Evolutionary conservation across 192 early-diverging fungal species (phyloP).

Genomic region (Umbelopsis vinacea): DNA sequence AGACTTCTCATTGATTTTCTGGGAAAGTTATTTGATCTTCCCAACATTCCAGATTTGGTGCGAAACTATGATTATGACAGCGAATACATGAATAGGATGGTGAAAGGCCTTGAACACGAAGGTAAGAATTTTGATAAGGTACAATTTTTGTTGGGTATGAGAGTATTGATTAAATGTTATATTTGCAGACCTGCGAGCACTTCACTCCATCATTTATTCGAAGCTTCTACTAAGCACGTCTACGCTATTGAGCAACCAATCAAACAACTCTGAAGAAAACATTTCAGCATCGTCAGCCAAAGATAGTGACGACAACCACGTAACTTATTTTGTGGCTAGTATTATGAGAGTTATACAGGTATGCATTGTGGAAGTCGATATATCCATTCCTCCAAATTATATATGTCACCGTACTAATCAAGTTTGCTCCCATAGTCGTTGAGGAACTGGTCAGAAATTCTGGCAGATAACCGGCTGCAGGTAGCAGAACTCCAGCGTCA

Average conservation of each 20-base stretch:
- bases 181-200: background rate
- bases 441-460: background rate
- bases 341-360: slow-evolving; percentile 14
- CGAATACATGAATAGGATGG: background rate
- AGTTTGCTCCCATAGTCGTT: background rate
- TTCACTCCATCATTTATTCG: slow-evolving; percentile 9
- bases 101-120: background rate
- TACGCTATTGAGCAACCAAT: background rate
- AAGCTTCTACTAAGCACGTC: background rate
- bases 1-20: background rate
- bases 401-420: background rate
- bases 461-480: background rate
- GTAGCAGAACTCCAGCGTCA: background rate
- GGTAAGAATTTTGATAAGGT: background rate
- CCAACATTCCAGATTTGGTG: background rate
- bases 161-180: no score
- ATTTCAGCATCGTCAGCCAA: background rate
- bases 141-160: no score
- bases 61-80: background rate
- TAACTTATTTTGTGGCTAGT: background rate
- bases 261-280: background rate
- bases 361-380: background rate
- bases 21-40: background rate
- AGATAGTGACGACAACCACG: background rate
- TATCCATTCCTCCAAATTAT: background rate